phyloP scores from a whole-genome alignment of 495 filamentous ascomycete genomes.

The Jackrogersella multiformis region DNA sequence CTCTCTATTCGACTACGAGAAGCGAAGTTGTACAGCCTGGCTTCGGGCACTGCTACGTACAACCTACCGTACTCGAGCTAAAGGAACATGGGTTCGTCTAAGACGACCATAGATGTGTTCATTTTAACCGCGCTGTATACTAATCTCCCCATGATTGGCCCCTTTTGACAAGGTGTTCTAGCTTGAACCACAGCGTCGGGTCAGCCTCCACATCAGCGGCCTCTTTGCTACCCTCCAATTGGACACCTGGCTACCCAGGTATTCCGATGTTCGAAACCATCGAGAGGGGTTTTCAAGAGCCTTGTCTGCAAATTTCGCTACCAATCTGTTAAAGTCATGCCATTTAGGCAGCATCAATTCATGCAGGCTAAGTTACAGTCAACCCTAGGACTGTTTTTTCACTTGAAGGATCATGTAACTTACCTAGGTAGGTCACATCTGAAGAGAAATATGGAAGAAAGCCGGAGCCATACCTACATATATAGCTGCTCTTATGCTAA shows the following conservation, averaged over 20 bases:
- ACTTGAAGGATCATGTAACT: background rate
- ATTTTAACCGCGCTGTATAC: constrained; percentile 31
- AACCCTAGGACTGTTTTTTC: background rate
- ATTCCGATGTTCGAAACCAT: constrained; percentile 2
- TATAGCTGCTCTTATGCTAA: no score
- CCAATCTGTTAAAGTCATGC: background rate
- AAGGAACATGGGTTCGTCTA: constrained; percentile 11
- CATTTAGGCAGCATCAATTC: background rate
- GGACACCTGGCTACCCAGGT: background rate
- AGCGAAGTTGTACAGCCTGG: constrained; percentile 22
- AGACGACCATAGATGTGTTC: constrained; percentile 15
- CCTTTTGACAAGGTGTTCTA: constrained; percentile 18
- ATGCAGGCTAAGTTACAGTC: background rate
- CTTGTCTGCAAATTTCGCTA: constrained; percentile 2
- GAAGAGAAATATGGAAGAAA: background rate
- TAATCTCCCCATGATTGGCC: constrained; percentile 19
- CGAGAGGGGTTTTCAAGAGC: constrained; percentile 9
- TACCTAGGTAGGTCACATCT: background rate
- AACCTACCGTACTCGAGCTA: background rate
- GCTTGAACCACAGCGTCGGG: constrained; percentile 40
- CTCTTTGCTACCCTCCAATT: constrained; percentile 5
- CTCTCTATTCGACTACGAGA: constrained; percentile 2
- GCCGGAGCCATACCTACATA: no score
- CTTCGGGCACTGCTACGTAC: constrained; percentile 3
- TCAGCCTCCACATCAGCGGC: constrained; percentile 10